A percentile compares a stretch with the other conserved stretches of the same genome.
Evolutionary conservation across 2,329 filamentous ascomycete species (phyloP).

Genomic region (Xenosphaeropsis pyriputrescens): DNA sequence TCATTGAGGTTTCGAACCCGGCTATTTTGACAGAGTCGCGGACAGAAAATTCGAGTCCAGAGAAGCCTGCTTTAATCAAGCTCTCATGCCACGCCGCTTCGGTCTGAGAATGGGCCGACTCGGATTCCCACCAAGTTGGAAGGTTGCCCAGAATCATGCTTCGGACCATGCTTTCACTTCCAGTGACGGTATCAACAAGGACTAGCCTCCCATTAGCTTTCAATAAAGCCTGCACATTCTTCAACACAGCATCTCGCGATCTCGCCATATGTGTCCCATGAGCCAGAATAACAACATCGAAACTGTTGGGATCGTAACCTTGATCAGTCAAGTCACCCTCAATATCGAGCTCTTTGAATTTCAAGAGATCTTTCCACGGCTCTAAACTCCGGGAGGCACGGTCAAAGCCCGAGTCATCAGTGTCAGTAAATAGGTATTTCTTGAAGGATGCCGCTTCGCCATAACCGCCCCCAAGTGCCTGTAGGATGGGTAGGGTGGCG

Average conservation of each 20-base stretch:
- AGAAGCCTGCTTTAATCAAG: too few species aligned
- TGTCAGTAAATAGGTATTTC: constrained; percentile 8
- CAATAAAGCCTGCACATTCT: constrained; percentile 11
- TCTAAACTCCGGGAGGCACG: constrained; percentile 8
- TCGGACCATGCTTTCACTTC: too few species aligned
- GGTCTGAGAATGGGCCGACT: too few species aligned
- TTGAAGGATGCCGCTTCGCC: background rate
- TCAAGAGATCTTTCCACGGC: constrained; percentile 8
- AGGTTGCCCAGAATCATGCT: constrained; percentile 12
- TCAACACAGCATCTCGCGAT: background rate
- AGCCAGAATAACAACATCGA: constrained; percentile 22
- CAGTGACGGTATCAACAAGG: constrained; percentile 12
- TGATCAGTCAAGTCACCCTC: constrained; percentile 13
- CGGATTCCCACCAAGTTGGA: too few species aligned
- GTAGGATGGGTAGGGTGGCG: constrained; percentile 1
- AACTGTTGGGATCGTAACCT: constrained; percentile 15
- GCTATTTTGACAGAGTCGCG: too few species aligned
- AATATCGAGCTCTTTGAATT: constrained; percentile 19
- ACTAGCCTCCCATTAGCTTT: constrained; percentile 13
- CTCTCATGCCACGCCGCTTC: too few species aligned
- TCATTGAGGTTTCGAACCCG: too few species aligned
- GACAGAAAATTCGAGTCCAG: too few species aligned
- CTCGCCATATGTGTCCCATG: constrained; percentile 20
- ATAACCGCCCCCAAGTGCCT: constrained; percentile 1
- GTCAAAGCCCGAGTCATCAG: constrained; percentile 15